phyloP scores from a whole-genome alignment of 192 early-diverging fungal genomes.

The Backusella australiensis region DNA sequence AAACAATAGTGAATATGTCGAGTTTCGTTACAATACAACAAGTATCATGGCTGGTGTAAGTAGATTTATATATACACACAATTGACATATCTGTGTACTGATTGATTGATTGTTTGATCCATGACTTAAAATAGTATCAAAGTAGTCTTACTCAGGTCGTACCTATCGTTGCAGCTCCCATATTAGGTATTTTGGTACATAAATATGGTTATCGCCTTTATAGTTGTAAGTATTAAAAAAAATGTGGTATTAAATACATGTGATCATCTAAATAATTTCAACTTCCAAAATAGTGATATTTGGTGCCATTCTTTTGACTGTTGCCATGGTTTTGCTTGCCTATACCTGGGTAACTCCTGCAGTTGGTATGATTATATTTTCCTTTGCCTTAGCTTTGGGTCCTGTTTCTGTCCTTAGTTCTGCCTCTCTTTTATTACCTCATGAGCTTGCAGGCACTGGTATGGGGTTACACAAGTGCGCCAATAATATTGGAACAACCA shows the following conservation, averaged over 20 bases:
- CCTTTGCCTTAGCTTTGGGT: conserved; percentile 53
- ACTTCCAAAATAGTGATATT: conserved; percentile 10
- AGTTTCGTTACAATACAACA: conserved; percentile 30
- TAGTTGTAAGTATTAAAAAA: conserved; percentile 28
- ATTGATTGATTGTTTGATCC: not conserved
- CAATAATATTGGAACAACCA: conserved; percentile 60
- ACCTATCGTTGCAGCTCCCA: conserved; percentile 51
- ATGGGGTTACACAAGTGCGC: conserved; percentile 62
- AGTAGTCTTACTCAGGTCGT: conserved; percentile 54
- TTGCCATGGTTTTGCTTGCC: conserved; percentile 42
- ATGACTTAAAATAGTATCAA: conserved; percentile 11
- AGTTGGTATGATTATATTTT: conserved; percentile 56
- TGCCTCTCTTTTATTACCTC: conserved; percentile 50
- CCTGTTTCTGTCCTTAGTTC: conserved; percentile 55
- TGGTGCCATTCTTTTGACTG: conserved; percentile 18
- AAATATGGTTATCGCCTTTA: conserved; percentile 50
- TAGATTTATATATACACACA: not conserved
- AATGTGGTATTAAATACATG: not conserved
- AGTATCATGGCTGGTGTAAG: conserved; percentile 30
- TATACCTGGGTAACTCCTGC: conserved; percentile 51
- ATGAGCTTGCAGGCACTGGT: conserved; percentile 50
- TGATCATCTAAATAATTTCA: not conserved
- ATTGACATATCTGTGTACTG: not conserved
- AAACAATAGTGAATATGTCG: conserved; percentile 21
- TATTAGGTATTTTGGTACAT: conserved; percentile 45